Evolutionary conservation across 202 grass and related monocot genomes (phyloP).

Genomic region (Panicum hallii): DNA sequence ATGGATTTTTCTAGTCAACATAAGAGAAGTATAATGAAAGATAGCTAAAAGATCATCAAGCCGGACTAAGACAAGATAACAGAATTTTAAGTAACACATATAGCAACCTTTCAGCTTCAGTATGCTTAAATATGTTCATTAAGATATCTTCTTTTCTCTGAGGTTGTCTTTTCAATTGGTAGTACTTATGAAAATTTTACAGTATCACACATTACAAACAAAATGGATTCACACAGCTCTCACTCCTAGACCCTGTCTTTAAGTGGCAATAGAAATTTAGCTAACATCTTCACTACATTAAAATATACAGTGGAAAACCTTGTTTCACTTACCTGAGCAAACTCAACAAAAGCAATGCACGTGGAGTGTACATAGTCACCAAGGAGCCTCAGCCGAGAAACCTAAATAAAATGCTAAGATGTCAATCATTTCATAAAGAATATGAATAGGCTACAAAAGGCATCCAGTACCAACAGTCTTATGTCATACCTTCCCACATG

Average conservation of each 20-base stretch:
- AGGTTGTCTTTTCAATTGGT: not conserved
- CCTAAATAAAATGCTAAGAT: conserved; percentile 46
- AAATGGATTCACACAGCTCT: not conserved
- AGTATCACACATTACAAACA: not conserved
- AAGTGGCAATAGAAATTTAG: not conserved
- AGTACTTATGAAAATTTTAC: conserved; percentile 12
- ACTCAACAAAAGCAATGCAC: conserved; percentile 95
- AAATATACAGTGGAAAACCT: conserved; percentile 24
- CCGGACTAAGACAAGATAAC: not conserved
- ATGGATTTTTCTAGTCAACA: not conserved
- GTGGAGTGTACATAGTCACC: conserved; percentile 86
- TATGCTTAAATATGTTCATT: not conserved
- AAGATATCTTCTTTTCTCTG: not conserved
- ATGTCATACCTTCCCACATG: conserved; percentile 75
- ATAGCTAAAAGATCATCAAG: conserved; percentile 21
- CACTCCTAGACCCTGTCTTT: not conserved
- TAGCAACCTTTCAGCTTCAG: not conserved
- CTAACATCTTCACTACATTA: conserved; percentile 20
- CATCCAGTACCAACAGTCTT: not conserved
- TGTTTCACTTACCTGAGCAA: conserved; percentile 69
- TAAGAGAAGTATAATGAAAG: not conserved
- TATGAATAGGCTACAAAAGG: conserved; percentile 6
- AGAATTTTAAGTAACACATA: not conserved
- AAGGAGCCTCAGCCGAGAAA: conserved; percentile 90
- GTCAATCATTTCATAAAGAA: not conserved